Base-by-base conservation (phyloP, 2,329 filamentous ascomycete genomes). In the Geosmithia flava region DNA sequence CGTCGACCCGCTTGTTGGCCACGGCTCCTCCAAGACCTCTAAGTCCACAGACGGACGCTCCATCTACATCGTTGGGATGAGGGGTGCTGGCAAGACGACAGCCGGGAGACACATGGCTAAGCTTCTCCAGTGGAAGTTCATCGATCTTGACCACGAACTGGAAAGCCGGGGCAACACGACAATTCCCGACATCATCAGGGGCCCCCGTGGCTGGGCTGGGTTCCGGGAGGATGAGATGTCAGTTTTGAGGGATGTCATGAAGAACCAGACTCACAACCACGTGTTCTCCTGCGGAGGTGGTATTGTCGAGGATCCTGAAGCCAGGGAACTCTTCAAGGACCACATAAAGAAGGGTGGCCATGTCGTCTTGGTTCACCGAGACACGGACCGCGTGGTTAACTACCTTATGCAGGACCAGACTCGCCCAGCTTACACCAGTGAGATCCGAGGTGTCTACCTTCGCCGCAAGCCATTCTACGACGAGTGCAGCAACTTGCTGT, bases 1-100 rank as follows among this genome's bases (percentile, higher is more conserved):
- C 13, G 78, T 83, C 37, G 88, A 94, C 55, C 62, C 65, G n/a
- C 17, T 19, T 8, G 41, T 42, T 15, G 33, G 11, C 42, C 46
- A 50, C 3, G 47, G 51, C 27, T 44, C 47, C 7, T 47, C 57
- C 23, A 51, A 56, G 13, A 54, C 30, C 10, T 8, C 16, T 5
- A 33, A 47, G 10, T 29, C 17, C 11, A 20, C 17, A 7, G 23
- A 33, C 11, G 19, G n/a, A 15, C 76, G 78, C 45, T 95, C 90
- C 0, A 83, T 97, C 47, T 89, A 96, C 67, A 83, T 98, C 51
- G 91, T 98, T 55, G 93, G 93, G 10, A 98, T 98, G 93, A 81
- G 93, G 54, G 93, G 93, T 49, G 93, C 90, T 41, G 93, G 93
- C 23, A 98, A 98, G 70, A 96, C 93, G 0, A 98, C 93, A 0